A percentile compares a stretch with the other conserved stretches of the same genome.
Evolutionary conservation across 2,329 filamentous ascomycete species (phyloP).

Genomic region (Colletotrichum graminicola): DNA sequence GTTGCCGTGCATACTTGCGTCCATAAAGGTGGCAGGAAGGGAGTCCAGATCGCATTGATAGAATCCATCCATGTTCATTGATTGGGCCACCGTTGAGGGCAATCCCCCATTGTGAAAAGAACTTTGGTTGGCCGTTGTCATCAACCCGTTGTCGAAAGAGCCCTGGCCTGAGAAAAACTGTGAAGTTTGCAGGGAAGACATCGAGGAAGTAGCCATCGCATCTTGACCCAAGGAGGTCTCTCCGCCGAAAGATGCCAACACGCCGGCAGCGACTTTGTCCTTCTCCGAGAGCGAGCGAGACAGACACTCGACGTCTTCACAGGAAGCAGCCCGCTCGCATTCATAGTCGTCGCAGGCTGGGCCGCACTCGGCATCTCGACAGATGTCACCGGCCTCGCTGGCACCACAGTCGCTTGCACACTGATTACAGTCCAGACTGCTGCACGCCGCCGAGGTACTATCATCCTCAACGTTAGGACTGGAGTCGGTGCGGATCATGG

Average conservation of each 20-base stretch:
- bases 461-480: constrained; percentile 43
- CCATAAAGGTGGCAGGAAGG: not conserved
- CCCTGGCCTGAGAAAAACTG: constrained; percentile 6
- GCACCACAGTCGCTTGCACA: constrained; percentile 53
- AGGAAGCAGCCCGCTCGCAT: constrained; percentile 54
- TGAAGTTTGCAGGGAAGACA: constrained; percentile 1
- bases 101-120: constrained; percentile 11
- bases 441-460: constrained; percentile 51
- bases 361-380: constrained; percentile 52
- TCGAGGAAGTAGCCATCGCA: not conserved
- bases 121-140: not conserved
- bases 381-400: constrained; percentile 50
- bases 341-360: constrained; percentile 56
- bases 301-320: constrained; percentile 52
- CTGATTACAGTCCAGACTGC: constrained; percentile 50
- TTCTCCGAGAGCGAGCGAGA: constrained; percentile 15
- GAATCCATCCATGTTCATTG: constrained; percentile 7
- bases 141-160: constrained; percentile 1
- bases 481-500: constrained; percentile 7
- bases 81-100: constrained; percentile 8
- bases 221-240: constrained; percentile 9
- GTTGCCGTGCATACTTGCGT: not conserved
- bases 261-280: constrained; percentile 23
- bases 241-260: constrained; percentile 20
- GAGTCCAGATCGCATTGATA: constrained; percentile 3